These are phyloP conservation scores for Hymenoscyphus repandus DNA, from an alignment of 2,329 filamentous ascomycete genomes.

Conservation along the genomic window DNA sequence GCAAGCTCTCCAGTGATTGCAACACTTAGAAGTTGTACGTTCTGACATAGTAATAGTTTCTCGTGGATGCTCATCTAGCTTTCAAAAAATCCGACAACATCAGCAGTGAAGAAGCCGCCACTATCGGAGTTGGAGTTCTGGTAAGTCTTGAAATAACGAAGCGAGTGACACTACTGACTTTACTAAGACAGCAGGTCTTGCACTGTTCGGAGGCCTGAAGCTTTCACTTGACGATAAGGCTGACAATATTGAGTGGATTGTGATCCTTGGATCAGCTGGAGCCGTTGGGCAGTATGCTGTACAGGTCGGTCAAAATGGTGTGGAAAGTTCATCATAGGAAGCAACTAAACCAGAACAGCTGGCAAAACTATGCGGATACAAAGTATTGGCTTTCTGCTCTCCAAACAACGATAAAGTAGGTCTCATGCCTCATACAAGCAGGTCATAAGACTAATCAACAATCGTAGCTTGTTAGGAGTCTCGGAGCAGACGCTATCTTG, in stretches of 20 bases:
- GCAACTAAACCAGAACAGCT: constrained; percentile 23
- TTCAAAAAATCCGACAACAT: constrained; percentile 30
- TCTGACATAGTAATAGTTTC: constrained; percentile 22
- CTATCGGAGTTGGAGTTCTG: constrained; percentile 33
- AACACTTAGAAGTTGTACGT: background rate
- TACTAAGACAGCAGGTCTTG: constrained; percentile 33
- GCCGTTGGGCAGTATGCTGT: constrained; percentile 34
- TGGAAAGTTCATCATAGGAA: background rate
- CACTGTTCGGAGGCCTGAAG: constrained; percentile 29
- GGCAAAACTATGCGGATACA: constrained; percentile 33
- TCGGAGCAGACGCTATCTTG: constrained; percentile 33
- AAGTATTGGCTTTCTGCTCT: constrained; percentile 35
- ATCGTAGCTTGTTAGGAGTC: constrained; percentile 23
- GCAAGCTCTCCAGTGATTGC: constrained; percentile 3
- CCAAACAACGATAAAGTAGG: constrained; percentile 24
- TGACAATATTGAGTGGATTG: constrained; percentile 33
- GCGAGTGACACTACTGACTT: background rate
- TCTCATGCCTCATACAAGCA: background rate
- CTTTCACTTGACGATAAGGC: constrained; percentile 17
- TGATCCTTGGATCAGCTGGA: constrained; percentile 34
- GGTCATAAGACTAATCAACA: background rate
- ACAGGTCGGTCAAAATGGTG: constrained; percentile 19
- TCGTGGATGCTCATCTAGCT: constrained; percentile 34
- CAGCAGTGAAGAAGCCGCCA: constrained; percentile 30
- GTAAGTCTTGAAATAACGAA: constrained; percentile 17